Evolutionary conservation across 2,329 filamentous ascomycete genomes (phyloP).

Genomic region (Pochonia chlamydosporia): DNA sequence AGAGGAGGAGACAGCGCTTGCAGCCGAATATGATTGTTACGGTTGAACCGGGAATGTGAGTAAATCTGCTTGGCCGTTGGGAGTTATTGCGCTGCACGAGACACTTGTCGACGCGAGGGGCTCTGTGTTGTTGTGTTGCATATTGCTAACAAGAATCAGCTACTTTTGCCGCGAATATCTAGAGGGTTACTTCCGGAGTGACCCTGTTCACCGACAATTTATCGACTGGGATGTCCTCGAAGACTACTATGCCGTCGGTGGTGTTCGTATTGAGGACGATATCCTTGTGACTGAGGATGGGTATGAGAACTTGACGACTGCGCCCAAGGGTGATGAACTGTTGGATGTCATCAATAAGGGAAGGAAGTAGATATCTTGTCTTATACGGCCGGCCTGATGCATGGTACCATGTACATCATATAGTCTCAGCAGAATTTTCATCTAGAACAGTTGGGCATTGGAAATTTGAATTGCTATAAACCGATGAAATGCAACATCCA

Average conservation of each 20-base stretch:
- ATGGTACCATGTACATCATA: neutral
- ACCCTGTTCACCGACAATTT: conserved; percentile 52
- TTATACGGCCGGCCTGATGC: too few species aligned
- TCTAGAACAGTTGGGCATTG: too few species aligned
- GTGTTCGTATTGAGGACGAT: conserved; percentile 90
- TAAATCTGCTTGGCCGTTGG: conserved; percentile 8
- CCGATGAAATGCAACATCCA: too few species aligned
- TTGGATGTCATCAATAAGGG: conserved; percentile 52
- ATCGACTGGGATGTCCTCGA: conserved; percentile 62
- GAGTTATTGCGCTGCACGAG: too few species aligned
- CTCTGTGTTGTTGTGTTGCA: conserved; percentile 1
- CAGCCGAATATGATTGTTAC: conserved; percentile 65
- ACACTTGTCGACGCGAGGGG: too few species aligned
- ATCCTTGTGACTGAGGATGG: conserved; percentile 73
- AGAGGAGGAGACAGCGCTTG: conserved; percentile 35
- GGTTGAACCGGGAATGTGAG: conserved; percentile 68
- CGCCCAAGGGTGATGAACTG: conserved; percentile 70
- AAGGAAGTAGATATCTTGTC: neutral
- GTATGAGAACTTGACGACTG: conserved; percentile 76
- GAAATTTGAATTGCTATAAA: too few species aligned
- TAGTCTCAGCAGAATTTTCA: too few species aligned
- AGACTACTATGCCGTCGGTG: conserved; percentile 72
- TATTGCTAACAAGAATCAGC: conserved; percentile 27
- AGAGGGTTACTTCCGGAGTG: conserved; percentile 59
- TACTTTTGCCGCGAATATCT: conserved; percentile 74